A percentile compares a stretch with the other conserved stretches of the same genome.
Evolutionary conservation across 2,329 filamentous ascomycete genomes (phyloP).

Genomic region (Pseudocercospora vitis): DNA sequence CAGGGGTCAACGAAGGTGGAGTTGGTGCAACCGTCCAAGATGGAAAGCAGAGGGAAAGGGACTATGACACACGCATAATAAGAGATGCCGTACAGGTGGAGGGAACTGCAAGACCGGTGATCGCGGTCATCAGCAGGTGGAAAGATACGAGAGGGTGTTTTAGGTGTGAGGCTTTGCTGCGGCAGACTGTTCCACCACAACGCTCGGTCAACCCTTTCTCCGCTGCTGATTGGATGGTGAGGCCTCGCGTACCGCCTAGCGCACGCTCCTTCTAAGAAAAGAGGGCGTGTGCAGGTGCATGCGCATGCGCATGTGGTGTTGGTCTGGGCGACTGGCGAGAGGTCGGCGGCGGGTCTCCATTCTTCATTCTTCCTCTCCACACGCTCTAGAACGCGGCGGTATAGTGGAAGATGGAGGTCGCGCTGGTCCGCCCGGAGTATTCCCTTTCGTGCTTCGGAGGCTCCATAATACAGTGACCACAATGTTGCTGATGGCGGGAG

Average conservation of each 20-base stretch:
- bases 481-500: neutral
- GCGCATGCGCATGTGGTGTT: too few relatives aligned
- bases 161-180: conserved; percentile 15
- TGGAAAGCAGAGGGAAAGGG: conserved; percentile 6
- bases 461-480: neutral
- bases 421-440: too few relatives aligned
- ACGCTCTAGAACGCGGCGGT: neutral
- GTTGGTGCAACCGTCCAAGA: neutral
- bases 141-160: conserved; percentile 20
- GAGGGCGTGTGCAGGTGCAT: too few relatives aligned
- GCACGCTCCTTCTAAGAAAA: conserved; percentile 6
- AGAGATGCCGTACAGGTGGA: conserved; percentile 6
- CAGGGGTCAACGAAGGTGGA: neutral
- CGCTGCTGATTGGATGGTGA: conserved; percentile 20
- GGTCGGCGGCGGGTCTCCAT: neutral
- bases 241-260: conserved; percentile 18
- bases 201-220: conserved; percentile 10
- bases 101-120: conserved; percentile 3
- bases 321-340: neutral
- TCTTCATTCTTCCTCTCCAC: neutral
- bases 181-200: conserved; percentile 13
- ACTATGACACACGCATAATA: conserved; percentile 7
- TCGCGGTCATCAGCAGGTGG: too few relatives aligned
- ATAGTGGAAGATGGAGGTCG: too few relatives aligned
- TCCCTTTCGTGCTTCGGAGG: too few relatives aligned